Percentiles rank a stretch among this genome's conserved stretches.
These are phyloP conservation scores for Ministeria vibrans DNA, from an alignment of 78 protist species.

Conservation along the genomic window DNA sequence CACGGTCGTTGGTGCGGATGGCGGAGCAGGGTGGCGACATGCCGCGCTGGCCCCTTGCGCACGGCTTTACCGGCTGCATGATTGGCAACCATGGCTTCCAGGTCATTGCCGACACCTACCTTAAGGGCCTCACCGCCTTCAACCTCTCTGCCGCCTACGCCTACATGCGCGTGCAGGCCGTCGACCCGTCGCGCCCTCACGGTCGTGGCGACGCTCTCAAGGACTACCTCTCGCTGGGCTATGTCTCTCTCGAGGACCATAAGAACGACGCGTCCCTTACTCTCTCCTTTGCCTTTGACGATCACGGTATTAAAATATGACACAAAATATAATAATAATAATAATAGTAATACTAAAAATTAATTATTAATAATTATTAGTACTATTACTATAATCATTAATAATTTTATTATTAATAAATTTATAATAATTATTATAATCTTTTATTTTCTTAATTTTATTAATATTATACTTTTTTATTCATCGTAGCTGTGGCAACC, in stretches of 20 bases:
- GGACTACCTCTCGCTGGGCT: conserved; percentile 15
- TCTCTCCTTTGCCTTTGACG: not conserved
- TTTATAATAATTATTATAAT: too few relatives aligned
- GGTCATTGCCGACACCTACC: not conserved
- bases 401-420: too few relatives aligned
- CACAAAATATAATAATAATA: not conserved
- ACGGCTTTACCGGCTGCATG: conserved; percentile 22
- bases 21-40: not conserved
- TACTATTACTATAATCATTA: not conserved
- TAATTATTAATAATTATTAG: too few relatives aligned
- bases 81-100: conserved; percentile 6
- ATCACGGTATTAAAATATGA: not conserved
- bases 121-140: not conserved
- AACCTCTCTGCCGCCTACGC: not conserved
- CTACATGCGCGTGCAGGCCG: not conserved
- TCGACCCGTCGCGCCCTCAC: not conserved
- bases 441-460: too few relatives aligned
- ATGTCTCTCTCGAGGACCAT: not conserved
- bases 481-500: too few relatives aligned
- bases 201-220: not conserved
- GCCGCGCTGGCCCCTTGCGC: conserved; percentile 28
- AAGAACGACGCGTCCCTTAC: not conserved
- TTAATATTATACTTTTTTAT: too few relatives aligned
- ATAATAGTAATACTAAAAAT: not conserved
- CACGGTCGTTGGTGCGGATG: conserved; percentile 10